Percentiles rank a stretch among this genome's conserved stretches.
These are phyloP conservation scores for Umbelopsis sp. DNA, from an alignment of 371 early-diverging fungal genomes.

Conservation along the genomic window DNA sequence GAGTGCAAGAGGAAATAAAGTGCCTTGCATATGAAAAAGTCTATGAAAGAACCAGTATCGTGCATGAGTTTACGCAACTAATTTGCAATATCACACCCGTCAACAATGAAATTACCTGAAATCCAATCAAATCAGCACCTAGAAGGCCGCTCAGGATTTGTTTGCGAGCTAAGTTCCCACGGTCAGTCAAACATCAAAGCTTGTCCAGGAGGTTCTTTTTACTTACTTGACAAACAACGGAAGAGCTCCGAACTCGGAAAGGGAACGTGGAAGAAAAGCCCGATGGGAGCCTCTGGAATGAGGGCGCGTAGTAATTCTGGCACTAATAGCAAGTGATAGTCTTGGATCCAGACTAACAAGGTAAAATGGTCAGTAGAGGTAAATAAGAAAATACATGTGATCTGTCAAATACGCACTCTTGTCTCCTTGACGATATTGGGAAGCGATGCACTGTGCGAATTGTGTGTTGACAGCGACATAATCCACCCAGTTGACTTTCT, in stretches of 20 bases:
- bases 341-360: slow-evolving; percentile 92
- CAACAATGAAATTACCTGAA: slow-evolving; percentile 64
- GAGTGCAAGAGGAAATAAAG: slow-evolving; percentile 91
- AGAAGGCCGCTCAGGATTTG: slow-evolving; percentile 89
- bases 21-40: slow-evolving; percentile 98
- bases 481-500: slow-evolving; percentile 82
- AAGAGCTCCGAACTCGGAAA: slow-evolving; percentile 97
- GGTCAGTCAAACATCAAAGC: neutral
- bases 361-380: neutral
- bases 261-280: slow-evolving; percentile 97
- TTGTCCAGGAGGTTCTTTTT: too few species aligned
- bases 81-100: too few species aligned
- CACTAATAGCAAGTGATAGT: slow-evolving; percentile 95
- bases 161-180: slow-evolving; percentile 63
- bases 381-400: neutral
- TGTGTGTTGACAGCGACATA: slow-evolving; percentile 87
- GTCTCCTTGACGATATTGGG: slow-evolving; percentile 83
- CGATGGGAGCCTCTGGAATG: slow-evolving; percentile 84
- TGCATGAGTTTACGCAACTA: neutral
- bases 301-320: slow-evolving; percentile 83
- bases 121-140: slow-evolving; percentile 87
- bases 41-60: slow-evolving; percentile 38
- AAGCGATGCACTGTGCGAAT: slow-evolving; percentile 83
- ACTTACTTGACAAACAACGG: slow-evolving; percentile 84
- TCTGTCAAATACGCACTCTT: slow-evolving; percentile 58